Evolutionary conservation across 257 asterid genomes (phyloP), one percentile per base, ranked within the genome.

Genomic region (Penstemon eatonii): DNA sequence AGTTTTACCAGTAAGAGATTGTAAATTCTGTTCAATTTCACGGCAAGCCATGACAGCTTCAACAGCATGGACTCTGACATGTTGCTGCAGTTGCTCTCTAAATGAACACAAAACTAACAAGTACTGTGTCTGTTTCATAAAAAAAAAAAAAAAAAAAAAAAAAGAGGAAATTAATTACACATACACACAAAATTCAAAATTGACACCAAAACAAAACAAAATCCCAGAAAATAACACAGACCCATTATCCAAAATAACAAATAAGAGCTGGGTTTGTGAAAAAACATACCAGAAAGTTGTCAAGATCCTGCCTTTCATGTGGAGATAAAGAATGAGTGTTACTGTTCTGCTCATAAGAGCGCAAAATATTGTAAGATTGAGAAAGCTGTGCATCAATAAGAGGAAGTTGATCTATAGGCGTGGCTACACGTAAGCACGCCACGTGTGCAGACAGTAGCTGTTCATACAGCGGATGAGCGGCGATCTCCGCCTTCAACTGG

Each of bases 31-130:
- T 68, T 93, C 97, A 73, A 93, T 90, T 80, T 93, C 96, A 74
- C 97, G 90, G 87, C 97, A 90, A 75, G 97, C 97, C 96, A 93
- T 90, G 74, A 91, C 96, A 49, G 99, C 99, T 81, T 94, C 97
- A 67, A 89, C 97, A 59, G 97, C 99, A 66, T 91, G 97, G 66
- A 91, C 84, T 82, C 97, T 89, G 83, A 94, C 97, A 82, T 94
- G 99, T 67, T 91, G 95, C 89, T 94, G 97, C 73, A 94, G 86
- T 77, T 94, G 93, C 73, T 94, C 97, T 83, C 89, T 89, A 43
- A 94, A 94, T 33, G 99, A 89, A 59, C 96, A 91, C 81, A 94
- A 76, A 56, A 87, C 91, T 53, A 94, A 73, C 95, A 87, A 73
- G 68, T 94, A 91, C 76, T 89, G 97, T 66, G 89, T 85, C 99